Evolutionary conservation across 257 asterid species (phyloP), one percentile per base, ranked within the genome.

Genomic region (Henckelia pumila): DNA sequence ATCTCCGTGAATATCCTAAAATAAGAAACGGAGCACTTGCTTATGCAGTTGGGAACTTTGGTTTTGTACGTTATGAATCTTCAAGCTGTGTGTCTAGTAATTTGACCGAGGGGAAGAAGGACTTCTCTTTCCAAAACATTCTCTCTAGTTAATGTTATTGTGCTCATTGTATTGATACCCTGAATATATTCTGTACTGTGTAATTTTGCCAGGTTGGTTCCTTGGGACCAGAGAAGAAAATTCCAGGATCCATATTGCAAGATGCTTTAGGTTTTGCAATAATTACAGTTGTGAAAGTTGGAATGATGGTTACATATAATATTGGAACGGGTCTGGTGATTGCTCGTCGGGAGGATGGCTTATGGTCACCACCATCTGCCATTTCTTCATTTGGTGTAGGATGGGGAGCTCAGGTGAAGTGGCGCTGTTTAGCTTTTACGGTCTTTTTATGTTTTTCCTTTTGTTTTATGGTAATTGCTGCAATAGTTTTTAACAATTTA

Each of bases 331-430:
- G 99, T 21, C 67, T 94, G 81, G 96, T 94, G 64, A 79, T 94
- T 83, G 91, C 96, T 58, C 95, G 85, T 55, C 79, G 90, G 70
- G 96, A 89, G 64, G 99, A 94, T 78, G 99, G 99, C 59, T 79
- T 93, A 0, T 94, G 99, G 99, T 94, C 99, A 65, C 95, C 98
- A 33, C 99, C 99, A 26, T 94, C 98, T 50, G 98, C 99, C 79
- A 84, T 94, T 75, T 77, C 97, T 78, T 80, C 96, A 64, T 83
- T 88, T 57, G 99, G 99, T 56, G 78, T 84, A 14, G 99, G 99
- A 75, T 94, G 99, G 99, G 98, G 99, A 61, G 96, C 93, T 70
- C 99, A 94, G 99, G 99, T 94, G 67, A 73, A 66, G 49, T 67
- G 49, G 32, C 52, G 14, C 19, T 14, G 52, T 44, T 44, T 44